A percentile compares a stretch with the other conserved stretches of the same genome.
These are phyloP conservation scores for Pichia sp. DNA, from an alignment of 1,139 yeast species.

Conservation along the genomic window DNA sequence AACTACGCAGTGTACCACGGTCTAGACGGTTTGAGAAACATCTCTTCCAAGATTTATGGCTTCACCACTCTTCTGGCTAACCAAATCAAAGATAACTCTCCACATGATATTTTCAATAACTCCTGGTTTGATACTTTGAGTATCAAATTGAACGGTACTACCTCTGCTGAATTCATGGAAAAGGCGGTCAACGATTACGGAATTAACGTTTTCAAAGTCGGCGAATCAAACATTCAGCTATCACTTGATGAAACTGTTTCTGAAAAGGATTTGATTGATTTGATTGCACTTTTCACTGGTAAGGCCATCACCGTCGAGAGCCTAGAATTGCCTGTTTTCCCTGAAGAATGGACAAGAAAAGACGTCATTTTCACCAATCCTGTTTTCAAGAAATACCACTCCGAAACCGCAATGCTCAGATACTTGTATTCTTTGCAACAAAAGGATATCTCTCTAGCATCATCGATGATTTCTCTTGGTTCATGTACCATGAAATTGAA, in stretches of 20 bases:
- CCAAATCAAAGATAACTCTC: conserved; percentile 39
- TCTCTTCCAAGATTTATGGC: conserved; percentile 75
- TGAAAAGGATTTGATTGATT: conserved; percentile 51
- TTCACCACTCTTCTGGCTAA: conserved; percentile 69
- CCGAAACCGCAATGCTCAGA: conserved; percentile 92
- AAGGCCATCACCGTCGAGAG: conserved; percentile 22
- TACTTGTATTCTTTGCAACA: conserved; percentile 81
- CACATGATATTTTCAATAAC: conserved; percentile 49
- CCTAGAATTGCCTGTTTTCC: conserved; percentile 45
- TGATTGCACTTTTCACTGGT: conserved; percentile 57
- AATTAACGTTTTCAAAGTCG: conserved; percentile 72
- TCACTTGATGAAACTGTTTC: conserved; percentile 86
- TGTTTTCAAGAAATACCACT: conserved; percentile 83
- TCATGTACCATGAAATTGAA: conserved; percentile 97
- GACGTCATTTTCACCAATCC: conserved; percentile 64
- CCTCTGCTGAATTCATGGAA: conserved; percentile 53
- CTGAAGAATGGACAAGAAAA: conserved; percentile 52
- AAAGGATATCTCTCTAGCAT: conserved; percentile 87
- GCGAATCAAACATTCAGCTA: conserved; percentile 59
- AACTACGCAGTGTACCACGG: conserved; percentile 97
- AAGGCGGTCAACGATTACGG: conserved; percentile 58
- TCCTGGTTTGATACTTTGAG: conserved; percentile 86
- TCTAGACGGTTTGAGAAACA: conserved; percentile 77
- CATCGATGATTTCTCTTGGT: conserved; percentile 95
- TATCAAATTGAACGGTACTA: conserved; percentile 45